phyloP scores from a whole-genome alignment of 176 grass and related monocot genomes.

The Chrysopogon serrulatus region DNA sequence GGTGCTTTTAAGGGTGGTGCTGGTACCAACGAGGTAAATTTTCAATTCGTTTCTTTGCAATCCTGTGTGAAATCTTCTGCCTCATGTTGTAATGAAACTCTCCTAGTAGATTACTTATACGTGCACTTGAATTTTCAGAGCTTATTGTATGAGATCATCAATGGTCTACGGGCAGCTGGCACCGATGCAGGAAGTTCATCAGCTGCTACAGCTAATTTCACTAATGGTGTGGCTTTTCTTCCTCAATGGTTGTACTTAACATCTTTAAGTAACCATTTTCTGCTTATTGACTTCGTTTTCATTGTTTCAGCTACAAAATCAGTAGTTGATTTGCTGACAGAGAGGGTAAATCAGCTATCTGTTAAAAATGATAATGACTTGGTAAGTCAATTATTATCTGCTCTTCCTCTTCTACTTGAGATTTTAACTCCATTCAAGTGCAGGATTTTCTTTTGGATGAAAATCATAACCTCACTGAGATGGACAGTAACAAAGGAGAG shows the following conservation, averaged over 20 bases:
- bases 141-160: constrained; percentile 94
- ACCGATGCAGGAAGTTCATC: constrained; percentile 85
- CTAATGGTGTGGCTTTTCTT: constrained; percentile 41
- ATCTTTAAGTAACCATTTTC: neutral
- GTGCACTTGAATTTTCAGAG: constrained; percentile 50
- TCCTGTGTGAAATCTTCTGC: neutral
- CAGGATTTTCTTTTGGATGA: constrained; percentile 92
- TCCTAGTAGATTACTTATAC: constrained; percentile 8
- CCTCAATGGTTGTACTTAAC: neutral
- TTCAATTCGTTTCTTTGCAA: constrained; percentile 19
- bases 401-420: constrained; percentile 1
- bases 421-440: constrained; percentile 30
- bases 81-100: neutral
- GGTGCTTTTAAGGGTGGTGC: constrained; percentile 60
- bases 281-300: constrained; percentile 16
- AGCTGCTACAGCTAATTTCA: constrained; percentile 57
- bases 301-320: constrained; percentile 85
- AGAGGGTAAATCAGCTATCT: constrained; percentile 78
- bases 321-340: constrained; percentile 88
- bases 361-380: constrained; percentile 74
- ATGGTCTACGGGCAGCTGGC: constrained; percentile 60
- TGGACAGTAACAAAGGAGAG: constrained; percentile 36
- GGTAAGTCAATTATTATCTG: constrained; percentile 43
- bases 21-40: constrained; percentile 73
- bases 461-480: constrained; percentile 66